phyloP scores from a whole-genome alignment of 116 monocot genomes.

The Phalaenopsis hybrid region DNA sequence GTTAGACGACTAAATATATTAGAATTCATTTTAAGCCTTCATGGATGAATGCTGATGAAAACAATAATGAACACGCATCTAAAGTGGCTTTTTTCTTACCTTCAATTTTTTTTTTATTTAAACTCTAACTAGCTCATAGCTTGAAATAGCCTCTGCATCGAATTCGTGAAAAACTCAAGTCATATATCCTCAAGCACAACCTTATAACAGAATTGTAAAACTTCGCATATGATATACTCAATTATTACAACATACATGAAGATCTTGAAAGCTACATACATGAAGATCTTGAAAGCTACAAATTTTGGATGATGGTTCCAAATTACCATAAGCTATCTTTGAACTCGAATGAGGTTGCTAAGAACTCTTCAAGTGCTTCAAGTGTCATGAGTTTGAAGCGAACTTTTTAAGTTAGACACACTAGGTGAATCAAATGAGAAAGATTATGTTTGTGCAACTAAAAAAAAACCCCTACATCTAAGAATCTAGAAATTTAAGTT shows the following conservation, averaged over 20 bases:
- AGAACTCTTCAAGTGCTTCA: not conserved
- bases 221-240: conserved; percentile 46
- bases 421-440: conserved; percentile 12
- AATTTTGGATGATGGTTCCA: conserved; percentile 15
- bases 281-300: no score
- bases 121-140: conserved; percentile 1
- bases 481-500: not conserved
- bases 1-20: no score
- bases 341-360: conserved; percentile 16
- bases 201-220: conserved; percentile 45
- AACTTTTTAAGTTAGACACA: conserved; percentile 30
- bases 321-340: conserved; percentile 14
- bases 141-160: conserved; percentile 48
- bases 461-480: no score
- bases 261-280: conserved; percentile 31
- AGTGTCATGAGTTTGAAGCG: conserved; percentile 37
- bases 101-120: no score
- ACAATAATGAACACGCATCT: no score
- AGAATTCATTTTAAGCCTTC: no score
- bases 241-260: conserved; percentile 53
- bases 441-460: no score
- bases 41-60: no score
- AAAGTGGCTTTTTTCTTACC: no score
- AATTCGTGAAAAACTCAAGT: conserved; percentile 62
- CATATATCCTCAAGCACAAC: conserved; percentile 46